Evolutionary conservation across 768 basidiomycete genomes (phyloP), one percentile per base, ranked within the genome.

Genomic region (Leccinum obscurum): DNA sequence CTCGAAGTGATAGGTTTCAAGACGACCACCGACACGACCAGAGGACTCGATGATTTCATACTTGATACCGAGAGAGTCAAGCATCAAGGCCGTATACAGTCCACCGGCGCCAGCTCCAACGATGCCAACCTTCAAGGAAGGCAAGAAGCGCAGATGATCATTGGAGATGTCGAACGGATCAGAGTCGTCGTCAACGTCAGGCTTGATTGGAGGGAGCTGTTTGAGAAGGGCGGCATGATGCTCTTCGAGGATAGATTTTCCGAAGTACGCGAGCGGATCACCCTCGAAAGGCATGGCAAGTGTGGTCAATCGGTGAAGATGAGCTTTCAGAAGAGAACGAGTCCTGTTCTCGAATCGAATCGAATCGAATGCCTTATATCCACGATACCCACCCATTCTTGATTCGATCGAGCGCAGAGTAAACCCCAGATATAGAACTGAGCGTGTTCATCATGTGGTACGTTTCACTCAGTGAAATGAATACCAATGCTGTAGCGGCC

Each of bases 41-140:
- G 70, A 67, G 2, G 76, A 78, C 65, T 83, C 82, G n/a, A 83
- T 59, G 46, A 83, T 79, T 22, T 80, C 75, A 66, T 79, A 83
- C 7, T 68, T 58, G 63, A 82, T 77, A 1, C 66, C 74, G 7
- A 81, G 72, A 7, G 66, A 68, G 34, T 82, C 74, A 15, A 83
- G 72, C 0, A 83, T 79, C 69, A 83, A 66, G 2, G 78, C 82
- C 1, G 77, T 66, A 65, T 80, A 80, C 11, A 81, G 69, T 20
- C 80, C 79, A 9, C 62, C 69, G 17, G 59, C 34, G 1, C 68
- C 68, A 2, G 66, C 68, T 2, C 68, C 68, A 14, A 69, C 8
- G 3, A 69, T 65, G 1, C 68, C 68, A 3, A 69, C 60, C 52
- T 67, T 65, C 1, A 50, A 13, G 26, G 4, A 20, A 14, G 57